Conservation (phyloP, 179 eudicot genomes). For the Vitellaria paradoxa region DNA sequence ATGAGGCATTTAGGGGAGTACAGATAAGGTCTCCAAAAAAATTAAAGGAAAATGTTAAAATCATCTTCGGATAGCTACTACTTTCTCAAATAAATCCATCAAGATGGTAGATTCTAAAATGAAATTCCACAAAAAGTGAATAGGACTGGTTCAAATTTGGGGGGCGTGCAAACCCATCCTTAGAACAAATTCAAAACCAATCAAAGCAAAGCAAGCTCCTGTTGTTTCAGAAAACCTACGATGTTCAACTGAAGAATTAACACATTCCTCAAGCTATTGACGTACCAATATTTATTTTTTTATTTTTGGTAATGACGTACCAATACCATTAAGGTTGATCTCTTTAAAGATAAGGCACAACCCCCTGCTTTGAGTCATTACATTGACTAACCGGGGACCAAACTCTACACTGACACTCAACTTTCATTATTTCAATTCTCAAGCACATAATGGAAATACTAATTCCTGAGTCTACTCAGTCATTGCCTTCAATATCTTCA, state of each 20-base stretch:
- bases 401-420: background rate
- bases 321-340: background rate
- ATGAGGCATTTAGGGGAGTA: too few species aligned
- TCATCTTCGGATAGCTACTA: background rate
- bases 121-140: background rate
- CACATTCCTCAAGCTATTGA: background rate
- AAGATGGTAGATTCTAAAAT: constrained; percentile 3
- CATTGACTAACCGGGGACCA: background rate
- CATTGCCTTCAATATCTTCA: background rate
- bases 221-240: background rate
- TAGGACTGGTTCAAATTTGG: too few species aligned
- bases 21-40: too few species aligned
- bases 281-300: too few species aligned
- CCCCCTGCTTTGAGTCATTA: background rate
- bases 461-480: background rate
- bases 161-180: too few species aligned
- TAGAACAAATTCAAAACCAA: background rate
- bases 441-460: background rate
- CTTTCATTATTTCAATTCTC: background rate
- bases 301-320: too few species aligned
- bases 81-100: background rate
- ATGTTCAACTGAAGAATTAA: background rate
- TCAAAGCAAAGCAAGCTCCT: background rate
- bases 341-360: background rate
- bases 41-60: background rate